These are phyloP conservation scores for Colletotrichum caudatum DNA, from an alignment of 2,329 filamentous ascomycete species.

Conservation along the genomic window DNA sequence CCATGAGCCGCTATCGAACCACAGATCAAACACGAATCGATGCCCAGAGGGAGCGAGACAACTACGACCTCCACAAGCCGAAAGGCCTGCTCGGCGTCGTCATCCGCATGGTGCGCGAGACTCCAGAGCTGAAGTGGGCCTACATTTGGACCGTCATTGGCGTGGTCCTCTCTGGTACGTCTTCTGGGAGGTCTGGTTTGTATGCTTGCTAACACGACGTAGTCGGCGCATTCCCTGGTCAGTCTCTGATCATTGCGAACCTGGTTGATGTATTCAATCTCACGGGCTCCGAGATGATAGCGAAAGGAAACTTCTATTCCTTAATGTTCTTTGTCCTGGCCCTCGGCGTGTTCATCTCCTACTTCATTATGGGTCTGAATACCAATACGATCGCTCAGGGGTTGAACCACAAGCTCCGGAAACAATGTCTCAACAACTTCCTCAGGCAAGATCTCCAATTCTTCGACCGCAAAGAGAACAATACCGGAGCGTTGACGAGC, in stretches of 20 bases:
- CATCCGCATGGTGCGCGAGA: constrained; percentile 52
- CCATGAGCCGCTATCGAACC: constrained; percentile 49
- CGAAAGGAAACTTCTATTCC: constrained; percentile 64
- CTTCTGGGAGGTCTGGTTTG: no score
- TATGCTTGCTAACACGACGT: background rate
- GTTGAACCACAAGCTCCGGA: constrained; percentile 46
- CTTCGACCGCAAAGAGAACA: constrained; percentile 57
- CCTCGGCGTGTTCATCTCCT: constrained; percentile 57
- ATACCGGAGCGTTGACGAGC: constrained; percentile 52
- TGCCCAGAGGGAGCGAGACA: constrained; percentile 51
- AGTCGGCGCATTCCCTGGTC: constrained; percentile 56
- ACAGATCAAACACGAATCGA: constrained; percentile 49
- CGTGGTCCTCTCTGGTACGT: constrained; percentile 48
- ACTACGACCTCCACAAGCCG: constrained; percentile 52
- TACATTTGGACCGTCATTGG: constrained; percentile 51
- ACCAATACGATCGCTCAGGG: constrained; percentile 51
- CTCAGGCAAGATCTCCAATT: constrained; percentile 57
- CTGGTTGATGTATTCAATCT: constrained; percentile 57
- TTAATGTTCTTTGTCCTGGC: constrained; percentile 67
- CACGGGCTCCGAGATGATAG: constrained; percentile 48
- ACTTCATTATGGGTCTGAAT: constrained; percentile 54
- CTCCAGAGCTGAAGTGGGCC: constrained; percentile 52
- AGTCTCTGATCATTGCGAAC: constrained; percentile 58
- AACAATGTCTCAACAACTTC: constrained; percentile 49
- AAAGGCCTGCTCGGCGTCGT: constrained; percentile 49